Percentiles rank a stretch among this genome's conserved stretches.
phyloP scores from a whole-genome alignment of 805 yeast genomes.

The Vanderwaltozyma tropicalis region DNA sequence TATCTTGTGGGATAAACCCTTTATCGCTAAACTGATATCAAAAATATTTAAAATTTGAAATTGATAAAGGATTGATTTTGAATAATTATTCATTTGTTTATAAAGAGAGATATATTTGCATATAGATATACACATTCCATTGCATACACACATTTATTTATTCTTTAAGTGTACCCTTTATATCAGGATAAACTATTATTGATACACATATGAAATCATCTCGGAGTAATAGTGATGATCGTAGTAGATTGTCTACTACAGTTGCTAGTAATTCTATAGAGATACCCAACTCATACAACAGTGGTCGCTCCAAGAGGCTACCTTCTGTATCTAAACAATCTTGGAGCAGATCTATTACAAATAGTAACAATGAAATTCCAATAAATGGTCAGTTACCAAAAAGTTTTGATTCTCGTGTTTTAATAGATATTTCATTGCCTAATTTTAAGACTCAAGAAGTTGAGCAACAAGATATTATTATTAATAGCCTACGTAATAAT shows the following conservation, averaged over 20 bases:
- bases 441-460: conserved; percentile 21
- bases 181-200: too few species aligned
- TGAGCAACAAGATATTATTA: conserved; percentile 21
- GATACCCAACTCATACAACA: background rate
- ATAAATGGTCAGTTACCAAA: background rate
- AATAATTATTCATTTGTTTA: too few species aligned
- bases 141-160: too few species aligned
- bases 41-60: too few species aligned
- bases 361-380: background rate
- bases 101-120: too few species aligned
- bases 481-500: conserved; percentile 24
- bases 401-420: conserved; percentile 17
- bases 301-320: background rate
- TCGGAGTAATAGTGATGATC: background rate
- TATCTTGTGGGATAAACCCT: too few species aligned
- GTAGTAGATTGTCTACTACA: background rate
- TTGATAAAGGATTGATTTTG: too few species aligned
- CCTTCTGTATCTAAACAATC: background rate
- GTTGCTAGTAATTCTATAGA: background rate
- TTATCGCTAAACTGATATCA: too few species aligned
- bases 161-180: too few species aligned
- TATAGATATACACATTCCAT: too few species aligned
- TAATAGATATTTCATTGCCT: conserved; percentile 25
- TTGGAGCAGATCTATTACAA: background rate
- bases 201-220: too few species aligned